Conservation (phyloP, 1,284 basidiomycete genomes). For the Moesziomyces sp. region DNA sequence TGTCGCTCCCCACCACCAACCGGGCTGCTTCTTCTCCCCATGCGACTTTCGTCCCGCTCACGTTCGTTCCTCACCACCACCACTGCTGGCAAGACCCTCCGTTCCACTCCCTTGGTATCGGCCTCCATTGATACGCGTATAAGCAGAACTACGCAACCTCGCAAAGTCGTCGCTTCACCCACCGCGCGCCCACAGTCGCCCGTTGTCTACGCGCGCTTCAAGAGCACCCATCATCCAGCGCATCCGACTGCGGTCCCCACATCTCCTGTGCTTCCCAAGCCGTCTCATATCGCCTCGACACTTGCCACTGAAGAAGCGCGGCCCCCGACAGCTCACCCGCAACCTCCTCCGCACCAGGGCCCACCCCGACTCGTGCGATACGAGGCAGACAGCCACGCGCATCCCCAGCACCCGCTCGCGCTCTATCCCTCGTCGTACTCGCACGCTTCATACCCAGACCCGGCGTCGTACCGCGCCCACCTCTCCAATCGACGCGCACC, state of each 20-base stretch:
- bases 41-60: slow-evolving; percentile 27
- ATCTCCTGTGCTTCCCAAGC: slow-evolving; percentile 48
- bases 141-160: slow-evolving; percentile 3
- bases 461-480: slow-evolving; percentile 32
- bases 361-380: slow-evolving; percentile 48
- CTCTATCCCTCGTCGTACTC: slow-evolving; percentile 38
- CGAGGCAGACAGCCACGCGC: slow-evolving; percentile 13
- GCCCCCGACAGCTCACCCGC: slow-evolving; percentile 17
- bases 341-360: slow-evolving; percentile 37
- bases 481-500: slow-evolving; percentile 43
- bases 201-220: slow-evolving; percentile 5
- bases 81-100: slow-evolving; percentile 1
- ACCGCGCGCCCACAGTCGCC: neutral
- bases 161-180: neutral
- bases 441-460: slow-evolving; percentile 41
- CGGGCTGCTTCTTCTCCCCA: slow-evolving; percentile 9
- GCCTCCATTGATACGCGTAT: neutral
- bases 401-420: slow-evolving; percentile 14
- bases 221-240: slow-evolving; percentile 35
- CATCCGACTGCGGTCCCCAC: slow-evolving; percentile 16
- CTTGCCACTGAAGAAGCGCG: slow-evolving; percentile 25
- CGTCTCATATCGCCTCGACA: slow-evolving; percentile 32
- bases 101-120: no score
- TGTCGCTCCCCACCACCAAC: no score
- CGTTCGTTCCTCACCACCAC: slow-evolving; percentile 11